phyloP scores from a whole-genome alignment of 352 stramenopile genomes.

The Phytophthora idaei region DNA sequence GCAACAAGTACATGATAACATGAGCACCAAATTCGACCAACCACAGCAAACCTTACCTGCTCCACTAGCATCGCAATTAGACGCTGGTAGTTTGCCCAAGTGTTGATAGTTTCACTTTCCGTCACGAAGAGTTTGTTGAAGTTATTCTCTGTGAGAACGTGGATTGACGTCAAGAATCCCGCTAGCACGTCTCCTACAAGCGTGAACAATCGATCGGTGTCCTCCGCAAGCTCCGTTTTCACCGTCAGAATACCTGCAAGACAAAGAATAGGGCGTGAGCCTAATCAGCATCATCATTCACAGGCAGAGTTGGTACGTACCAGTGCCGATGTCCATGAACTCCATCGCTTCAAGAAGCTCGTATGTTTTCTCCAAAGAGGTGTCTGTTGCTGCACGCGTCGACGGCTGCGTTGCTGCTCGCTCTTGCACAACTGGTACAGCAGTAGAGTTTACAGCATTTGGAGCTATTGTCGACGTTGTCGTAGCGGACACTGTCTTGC shows the following conservation, averaged over 20 bases:
- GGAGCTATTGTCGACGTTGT: neutral
- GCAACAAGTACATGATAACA: neutral
- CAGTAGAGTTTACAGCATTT: conserved; percentile 1
- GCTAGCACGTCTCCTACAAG: conserved; percentile 67
- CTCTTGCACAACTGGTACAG: conserved; percentile 1
- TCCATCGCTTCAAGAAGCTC: conserved; percentile 89
- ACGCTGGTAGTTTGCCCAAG: conserved; percentile 82
- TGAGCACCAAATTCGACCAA: neutral
- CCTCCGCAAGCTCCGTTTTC: conserved; percentile 84
- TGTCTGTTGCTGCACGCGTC: conserved; percentile 24
- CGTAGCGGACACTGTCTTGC: conserved; percentile 7
- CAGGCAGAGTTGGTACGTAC: conserved; percentile 20
- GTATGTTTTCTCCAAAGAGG: conserved; percentile 67
- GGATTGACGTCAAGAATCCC: conserved; percentile 64
- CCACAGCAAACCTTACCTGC: conserved; percentile 40
- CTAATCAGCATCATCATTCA: neutral
- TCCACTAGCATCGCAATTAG: conserved; percentile 88
- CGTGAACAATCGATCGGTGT: conserved; percentile 63
- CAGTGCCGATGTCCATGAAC: conserved; percentile 88
- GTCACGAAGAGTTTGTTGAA: conserved; percentile 77
- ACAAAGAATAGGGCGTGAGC: conserved; percentile 6
- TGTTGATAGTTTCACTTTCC: conserved; percentile 82
- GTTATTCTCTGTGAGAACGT: conserved; percentile 67
- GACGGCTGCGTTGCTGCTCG: conserved; percentile 9
- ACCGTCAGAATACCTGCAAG: conserved; percentile 77